Evolutionary conservation across 768 basidiomycete species (phyloP).

Genomic region (Phanerochaete carnosa): DNA sequence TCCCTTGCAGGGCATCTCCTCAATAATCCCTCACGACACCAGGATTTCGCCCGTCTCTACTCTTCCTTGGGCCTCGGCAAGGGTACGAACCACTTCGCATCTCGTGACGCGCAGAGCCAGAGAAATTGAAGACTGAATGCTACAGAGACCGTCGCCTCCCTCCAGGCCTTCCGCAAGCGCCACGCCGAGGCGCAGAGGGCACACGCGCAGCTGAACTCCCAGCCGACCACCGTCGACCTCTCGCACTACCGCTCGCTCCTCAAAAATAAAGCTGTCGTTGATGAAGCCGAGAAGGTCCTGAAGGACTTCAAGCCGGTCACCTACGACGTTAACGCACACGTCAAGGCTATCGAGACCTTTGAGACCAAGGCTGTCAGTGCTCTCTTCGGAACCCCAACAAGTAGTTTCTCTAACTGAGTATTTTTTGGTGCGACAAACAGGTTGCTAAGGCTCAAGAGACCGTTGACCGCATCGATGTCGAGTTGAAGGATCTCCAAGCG

Average conservation of each 20-base stretch:
- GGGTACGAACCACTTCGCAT: conserved; percentile 42
- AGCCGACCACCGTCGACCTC: conserved; percentile 85
- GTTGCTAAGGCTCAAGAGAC: conserved; percentile 89
- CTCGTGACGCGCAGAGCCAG: neutral
- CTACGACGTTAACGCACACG: conserved; percentile 84
- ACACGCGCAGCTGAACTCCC: conserved; percentile 54
- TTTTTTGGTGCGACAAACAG: conserved; percentile 36
- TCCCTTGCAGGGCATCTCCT: neutral
- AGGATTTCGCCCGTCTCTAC: conserved; percentile 88
- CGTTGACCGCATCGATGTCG: conserved; percentile 82
- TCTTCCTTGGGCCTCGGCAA: conserved; percentile 81
- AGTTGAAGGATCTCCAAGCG: conserved; percentile 86
- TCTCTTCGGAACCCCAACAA: conserved; percentile 11
- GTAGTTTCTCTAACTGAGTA: neutral
- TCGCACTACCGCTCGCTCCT: conserved; percentile 87
- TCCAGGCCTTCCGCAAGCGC: conserved; percentile 96
- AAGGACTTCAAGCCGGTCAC: conserved; percentile 91
- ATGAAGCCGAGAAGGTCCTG: conserved; percentile 88
- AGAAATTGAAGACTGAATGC: neutral
- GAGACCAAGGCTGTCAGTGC: conserved; percentile 88
- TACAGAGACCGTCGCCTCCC: conserved; percentile 82
- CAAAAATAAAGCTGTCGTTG: conserved; percentile 90
- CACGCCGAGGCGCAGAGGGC: conserved; percentile 84
- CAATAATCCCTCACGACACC: conserved; percentile 1
- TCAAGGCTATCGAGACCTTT: conserved; percentile 96